phyloP scores from a whole-genome alignment of 306 rosid species.

The Glycyrrhiza uralensis region DNA sequence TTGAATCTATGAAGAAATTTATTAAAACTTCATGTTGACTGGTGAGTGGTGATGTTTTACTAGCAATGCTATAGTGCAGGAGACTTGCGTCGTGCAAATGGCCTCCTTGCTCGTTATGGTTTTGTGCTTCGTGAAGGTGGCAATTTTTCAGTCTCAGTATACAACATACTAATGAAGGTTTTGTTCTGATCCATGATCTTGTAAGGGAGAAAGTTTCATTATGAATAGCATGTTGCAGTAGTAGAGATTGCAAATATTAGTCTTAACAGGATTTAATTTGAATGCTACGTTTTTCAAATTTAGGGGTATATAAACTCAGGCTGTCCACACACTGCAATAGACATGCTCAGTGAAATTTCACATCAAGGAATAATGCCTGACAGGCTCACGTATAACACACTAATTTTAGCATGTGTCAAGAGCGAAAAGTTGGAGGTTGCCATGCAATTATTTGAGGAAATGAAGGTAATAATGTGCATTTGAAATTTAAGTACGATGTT shows the following conservation, averaged over 20 bases:
- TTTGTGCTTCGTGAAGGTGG: slow-evolving; percentile 69
- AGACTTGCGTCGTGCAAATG: slow-evolving; percentile 83
- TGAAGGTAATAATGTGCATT: slow-evolving; percentile 66
- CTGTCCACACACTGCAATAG: slow-evolving; percentile 56
- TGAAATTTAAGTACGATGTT: slow-evolving; percentile 50
- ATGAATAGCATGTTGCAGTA: background rate
- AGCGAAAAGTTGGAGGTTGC: slow-evolving; percentile 60
- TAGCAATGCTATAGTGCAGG: slow-evolving; percentile 75
- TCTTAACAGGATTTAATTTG: background rate
- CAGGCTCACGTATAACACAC: slow-evolving; percentile 74
- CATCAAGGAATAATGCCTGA: slow-evolving; percentile 65
- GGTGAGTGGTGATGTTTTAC: slow-evolving; percentile 37
- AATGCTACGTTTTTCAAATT: slow-evolving; percentile 4
- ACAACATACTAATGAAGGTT: slow-evolving; percentile 85
- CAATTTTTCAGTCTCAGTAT: slow-evolving; percentile 51
- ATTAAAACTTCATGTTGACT: slow-evolving; percentile 24
- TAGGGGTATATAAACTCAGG: slow-evolving; percentile 80
- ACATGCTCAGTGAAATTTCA: slow-evolving; percentile 48
- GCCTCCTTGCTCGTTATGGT: slow-evolving; percentile 80
- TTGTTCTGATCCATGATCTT: slow-evolving; percentile 31
- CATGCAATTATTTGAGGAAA: slow-evolving; percentile 61
- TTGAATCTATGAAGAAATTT: background rate
- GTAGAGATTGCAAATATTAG: background rate
- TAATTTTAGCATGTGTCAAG: slow-evolving; percentile 70
- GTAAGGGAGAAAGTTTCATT: slow-evolving; percentile 11